phyloP scores from a whole-genome alignment of 768 basidiomycete genomes.

The Coprinopsis cinerea region DNA sequence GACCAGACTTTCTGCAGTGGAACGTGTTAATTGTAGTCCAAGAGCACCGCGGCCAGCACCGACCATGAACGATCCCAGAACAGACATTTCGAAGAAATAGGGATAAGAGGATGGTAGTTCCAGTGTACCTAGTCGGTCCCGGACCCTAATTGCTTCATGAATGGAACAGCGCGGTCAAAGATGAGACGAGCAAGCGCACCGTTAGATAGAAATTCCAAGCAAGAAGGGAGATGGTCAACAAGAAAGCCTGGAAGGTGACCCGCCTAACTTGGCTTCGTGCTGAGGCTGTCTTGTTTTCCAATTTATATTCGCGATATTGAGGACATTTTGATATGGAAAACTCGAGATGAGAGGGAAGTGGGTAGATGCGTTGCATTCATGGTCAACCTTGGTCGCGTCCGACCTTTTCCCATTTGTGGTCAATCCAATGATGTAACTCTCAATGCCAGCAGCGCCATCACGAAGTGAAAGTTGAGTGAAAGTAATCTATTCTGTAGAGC shows the following conservation, averaged over 20 bases:
- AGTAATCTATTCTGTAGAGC: too few relatives aligned
- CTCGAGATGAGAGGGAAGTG: constrained; percentile 41
- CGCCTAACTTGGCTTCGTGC: neutral
- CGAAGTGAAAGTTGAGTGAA: too few relatives aligned
- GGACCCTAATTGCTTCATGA: neutral
- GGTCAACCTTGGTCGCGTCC: neutral
- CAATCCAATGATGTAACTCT: neutral
- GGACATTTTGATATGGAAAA: constrained; percentile 40
- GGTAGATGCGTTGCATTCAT: constrained; percentile 21
- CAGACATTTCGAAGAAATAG: neutral
- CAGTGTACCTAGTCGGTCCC: neutral
- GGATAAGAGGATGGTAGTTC: neutral
- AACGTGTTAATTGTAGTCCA: neutral
- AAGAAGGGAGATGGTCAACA: neutral
- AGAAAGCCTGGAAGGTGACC: constrained; percentile 3
- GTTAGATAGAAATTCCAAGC: constrained; percentile 1
- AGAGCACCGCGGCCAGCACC: neutral
- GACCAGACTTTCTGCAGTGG: constrained; percentile 56
- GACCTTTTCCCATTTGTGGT: neutral
- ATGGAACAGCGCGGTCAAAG: neutral
- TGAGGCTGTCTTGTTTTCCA: constrained; percentile 43
- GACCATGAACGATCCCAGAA: neutral
- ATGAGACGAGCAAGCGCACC: neutral
- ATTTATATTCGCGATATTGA: constrained; percentile 53
- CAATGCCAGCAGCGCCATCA: neutral